Percentiles rank a stretch among this genome's conserved stretches.
Evolutionary conservation across 768 basidiomycete species (phyloP).

Genomic region (Suillus subaureus): DNA sequence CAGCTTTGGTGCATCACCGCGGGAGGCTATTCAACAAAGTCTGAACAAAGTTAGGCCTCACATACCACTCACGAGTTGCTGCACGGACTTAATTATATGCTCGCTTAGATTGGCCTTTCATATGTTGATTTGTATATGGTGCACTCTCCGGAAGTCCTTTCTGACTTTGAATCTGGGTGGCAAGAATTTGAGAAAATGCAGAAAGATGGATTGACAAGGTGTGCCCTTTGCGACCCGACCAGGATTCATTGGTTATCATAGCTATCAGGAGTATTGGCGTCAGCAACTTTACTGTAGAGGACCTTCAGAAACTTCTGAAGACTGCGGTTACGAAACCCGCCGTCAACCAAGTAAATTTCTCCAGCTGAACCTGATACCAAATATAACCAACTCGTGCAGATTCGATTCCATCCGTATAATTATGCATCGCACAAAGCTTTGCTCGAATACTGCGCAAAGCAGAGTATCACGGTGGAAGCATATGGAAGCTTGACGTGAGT

Average conservation of each 20-base stretch:
- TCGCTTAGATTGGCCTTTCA: conserved; percentile 54
- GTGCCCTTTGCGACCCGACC: background rate
- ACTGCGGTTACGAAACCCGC: conserved; percentile 58
- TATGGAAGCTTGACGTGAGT: conserved; percentile 64
- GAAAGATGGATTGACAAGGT: conserved; percentile 41
- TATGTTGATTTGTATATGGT: conserved; percentile 75
- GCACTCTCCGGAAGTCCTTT: conserved; percentile 45
- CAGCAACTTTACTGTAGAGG: conserved; percentile 60
- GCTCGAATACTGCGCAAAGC: conserved; percentile 52
- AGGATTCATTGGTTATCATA: conserved; percentile 12
- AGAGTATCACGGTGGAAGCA: conserved; percentile 65
- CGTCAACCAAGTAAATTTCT: conserved; percentile 61
- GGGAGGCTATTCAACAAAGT: conserved; percentile 46
- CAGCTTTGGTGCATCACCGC: conserved; percentile 34
- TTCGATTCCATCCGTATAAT: conserved; percentile 72
- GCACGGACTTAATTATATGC: background rate
- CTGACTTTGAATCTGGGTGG: conserved; percentile 49
- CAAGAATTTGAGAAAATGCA: conserved; percentile 56
- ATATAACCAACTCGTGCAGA: conserved; percentile 38
- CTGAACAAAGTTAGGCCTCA: conserved; percentile 47
- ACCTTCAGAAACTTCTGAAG: conserved; percentile 55
- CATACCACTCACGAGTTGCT: background rate
- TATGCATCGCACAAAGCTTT: conserved; percentile 62
- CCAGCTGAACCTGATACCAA: conserved; percentile 8
- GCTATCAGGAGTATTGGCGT: conserved; percentile 67